Base-by-base conservation (phyloP, 2,329 filamentous ascomycete genomes). In the Colletotrichum sp. region DNA sequence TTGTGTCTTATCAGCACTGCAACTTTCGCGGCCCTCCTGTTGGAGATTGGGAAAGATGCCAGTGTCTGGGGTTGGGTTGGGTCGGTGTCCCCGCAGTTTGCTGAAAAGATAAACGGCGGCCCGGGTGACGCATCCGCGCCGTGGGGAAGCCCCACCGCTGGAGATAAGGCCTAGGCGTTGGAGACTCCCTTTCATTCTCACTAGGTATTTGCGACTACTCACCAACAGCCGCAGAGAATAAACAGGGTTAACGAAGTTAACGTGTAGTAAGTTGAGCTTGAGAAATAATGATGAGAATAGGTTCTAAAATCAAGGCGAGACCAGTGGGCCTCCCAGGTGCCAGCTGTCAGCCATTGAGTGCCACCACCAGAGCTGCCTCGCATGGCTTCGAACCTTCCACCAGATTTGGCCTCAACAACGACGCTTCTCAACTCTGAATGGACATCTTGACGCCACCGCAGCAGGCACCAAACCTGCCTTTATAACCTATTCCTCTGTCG, bases 51-150 rank as follows among this genome's bases (percentile, higher is more conserved):
- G 6, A 52, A 32, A 21, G 60, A 62, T 48, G 32, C 24, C 48
- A 36, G n/a, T 13, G 30, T 68, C 18, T 30, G 58, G 43, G 43
- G 43, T 8, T 52, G 43, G 43, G n/a, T 13, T 52, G 43, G 10
- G 43, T 13, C n/a, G 43, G 43, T 52, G 43, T 52, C 38, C 24
- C 71, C 26, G 71, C 56, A 64, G 24, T 26, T 8, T 21, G 43
- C 43, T 21, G 43, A 52, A 52, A 52, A 28, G 66, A 64, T 21
- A 21, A 34, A 52, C 18, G 43, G n/a, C 66, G 66, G 58, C n/a
- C 70, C 21, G 66, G 66, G 24, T 65, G 70, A 62, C 21, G 26
- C 26, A 61, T 73, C 56, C 71, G 36, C 28, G 65, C 18, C 56
- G 58, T 32, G 56, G 43, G 71, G 56, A 62, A 21, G 52, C 28